Conservation (phyloP, 2,329 filamentous ascomycete species). For the Calonectria pauciramosa region DNA sequence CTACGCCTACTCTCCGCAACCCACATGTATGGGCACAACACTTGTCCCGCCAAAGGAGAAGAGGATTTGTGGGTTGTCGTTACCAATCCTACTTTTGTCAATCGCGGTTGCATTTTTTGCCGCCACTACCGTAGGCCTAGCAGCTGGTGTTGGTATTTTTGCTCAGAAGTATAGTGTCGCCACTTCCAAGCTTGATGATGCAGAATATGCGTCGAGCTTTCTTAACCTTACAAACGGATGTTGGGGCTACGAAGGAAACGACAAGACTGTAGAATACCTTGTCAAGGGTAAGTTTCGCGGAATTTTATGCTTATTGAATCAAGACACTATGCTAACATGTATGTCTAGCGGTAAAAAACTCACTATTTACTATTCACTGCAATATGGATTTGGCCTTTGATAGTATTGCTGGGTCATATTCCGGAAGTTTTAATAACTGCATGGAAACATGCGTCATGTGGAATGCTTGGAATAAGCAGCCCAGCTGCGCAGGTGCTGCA, state of each 20-base stretch:
- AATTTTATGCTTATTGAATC: no score
- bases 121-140: not conserved
- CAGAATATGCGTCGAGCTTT: not conserved
- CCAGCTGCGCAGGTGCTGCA: not conserved
- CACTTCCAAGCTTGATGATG: not conserved
- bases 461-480: not conserved
- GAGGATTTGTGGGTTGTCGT: not conserved
- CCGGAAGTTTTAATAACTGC: not conserved
- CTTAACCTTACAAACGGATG: not conserved
- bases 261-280: not conserved
- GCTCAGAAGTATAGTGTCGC: not conserved
- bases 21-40: not conserved
- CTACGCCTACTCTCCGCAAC: not conserved
- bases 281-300: not conserved
- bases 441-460: conserved; percentile 1
- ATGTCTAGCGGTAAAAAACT: not conserved
- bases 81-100: not conserved
- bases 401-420: not conserved
- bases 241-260: not conserved
- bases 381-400: not conserved
- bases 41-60: not conserved
- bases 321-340: not conserved
- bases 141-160: not conserved
- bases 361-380: not conserved
- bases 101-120: not conserved